Evolutionary conservation across 495 filamentous ascomycete species (phyloP), one percentile per base, ranked within the genome.

Genomic region (Terfezia boudieri): DNA sequence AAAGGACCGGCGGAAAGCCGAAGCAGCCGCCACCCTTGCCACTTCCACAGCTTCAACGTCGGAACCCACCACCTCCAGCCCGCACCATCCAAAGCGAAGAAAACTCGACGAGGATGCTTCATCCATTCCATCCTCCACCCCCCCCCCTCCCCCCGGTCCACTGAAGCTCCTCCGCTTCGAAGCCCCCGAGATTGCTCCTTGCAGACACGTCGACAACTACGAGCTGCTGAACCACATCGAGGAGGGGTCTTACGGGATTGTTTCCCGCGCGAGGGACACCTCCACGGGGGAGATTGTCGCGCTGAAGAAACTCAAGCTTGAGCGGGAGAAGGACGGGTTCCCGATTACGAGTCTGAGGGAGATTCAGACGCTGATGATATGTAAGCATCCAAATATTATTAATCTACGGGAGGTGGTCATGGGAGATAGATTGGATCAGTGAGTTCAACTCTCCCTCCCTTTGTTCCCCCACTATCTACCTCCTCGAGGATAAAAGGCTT

Each of bases 191-290:
- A 92, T 88, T 76, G 76, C 76, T 37, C 77, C 77, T 46, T 84
- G 82, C 62, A 74, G 86, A 59, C 81, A 84, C 70, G 81, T 94
- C 50, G 82, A 89, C 66, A 82, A 87, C 65, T 96, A 87, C 67
- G 84, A 94, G 66, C 80, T 80, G 56, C 70, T 98, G 57, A 98
- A 98, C 62, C 83, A 90, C 67, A 98, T 98, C 62, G 90, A 96
- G 66, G 90, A 98, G 67, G 90, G 90, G 53, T 83, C 85, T 1
- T 98, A 96, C 69, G 90, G 90, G 52, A 88, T 80, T 77, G 90
- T 98, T 4, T 88, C 89, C 43, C 71, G 90, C 32, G 90, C 89
- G 8, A 78, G 72, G 57, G 86, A 94, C 65, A 75, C 74, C 10
- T 72, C 72, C 4, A 93, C 90, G 1, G 86, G 86, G 8, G 79